Conservation (phyloP, 345 rosid species). For the Populus euphratica region DNA sequence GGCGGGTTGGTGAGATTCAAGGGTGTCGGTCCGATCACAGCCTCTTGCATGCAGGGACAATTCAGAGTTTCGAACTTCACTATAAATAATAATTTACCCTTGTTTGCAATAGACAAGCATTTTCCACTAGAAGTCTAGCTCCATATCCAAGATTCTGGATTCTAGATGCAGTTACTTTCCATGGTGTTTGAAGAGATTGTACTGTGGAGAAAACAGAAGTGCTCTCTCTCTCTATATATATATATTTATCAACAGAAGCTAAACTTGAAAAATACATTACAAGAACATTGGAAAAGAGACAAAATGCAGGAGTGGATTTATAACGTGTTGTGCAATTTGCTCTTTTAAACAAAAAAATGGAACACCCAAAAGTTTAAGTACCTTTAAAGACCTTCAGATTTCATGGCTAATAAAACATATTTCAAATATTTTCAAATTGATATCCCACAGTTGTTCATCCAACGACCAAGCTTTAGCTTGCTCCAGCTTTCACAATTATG, state of each 20-base stretch:
- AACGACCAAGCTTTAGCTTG: background rate
- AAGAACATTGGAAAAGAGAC: background rate
- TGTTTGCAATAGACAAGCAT: background rate
- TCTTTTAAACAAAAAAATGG: background rate
- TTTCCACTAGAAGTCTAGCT: background rate
- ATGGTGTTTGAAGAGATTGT: too few species aligned
- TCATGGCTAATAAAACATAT: background rate
- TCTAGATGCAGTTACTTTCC: background rate
- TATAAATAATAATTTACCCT: background rate
- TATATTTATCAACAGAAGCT: background rate
- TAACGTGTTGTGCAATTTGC: background rate
- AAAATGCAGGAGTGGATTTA: background rate
- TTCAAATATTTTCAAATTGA: background rate
- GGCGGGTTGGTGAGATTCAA: background rate
- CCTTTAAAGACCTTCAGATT: background rate
- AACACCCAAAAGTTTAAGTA: background rate
- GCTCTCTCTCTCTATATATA: background rate
- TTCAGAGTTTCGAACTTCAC: too few species aligned
- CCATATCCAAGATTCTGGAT: background rate
- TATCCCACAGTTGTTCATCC: background rate
- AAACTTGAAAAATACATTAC: background rate
- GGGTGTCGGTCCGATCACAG: background rate
- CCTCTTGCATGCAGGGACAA: background rate
- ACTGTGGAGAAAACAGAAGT: background rate
- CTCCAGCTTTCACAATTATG: conserved; percentile 2